Conservation (phyloP, 2,329 filamentous ascomycete genomes). For the Alternaria ethzedia region DNA sequence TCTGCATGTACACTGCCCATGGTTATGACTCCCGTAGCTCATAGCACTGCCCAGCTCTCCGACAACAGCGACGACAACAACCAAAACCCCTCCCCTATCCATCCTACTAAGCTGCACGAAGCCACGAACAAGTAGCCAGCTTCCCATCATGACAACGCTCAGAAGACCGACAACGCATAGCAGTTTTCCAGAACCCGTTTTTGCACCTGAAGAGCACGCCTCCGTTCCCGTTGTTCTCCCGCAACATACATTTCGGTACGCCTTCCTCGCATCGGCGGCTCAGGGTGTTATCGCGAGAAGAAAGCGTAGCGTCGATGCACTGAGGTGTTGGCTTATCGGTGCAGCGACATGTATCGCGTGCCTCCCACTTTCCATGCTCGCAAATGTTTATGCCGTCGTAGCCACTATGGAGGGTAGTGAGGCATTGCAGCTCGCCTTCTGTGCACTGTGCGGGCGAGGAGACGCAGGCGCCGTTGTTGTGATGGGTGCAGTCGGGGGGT, state of each 20-base stretch:
- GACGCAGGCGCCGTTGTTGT: background rate
- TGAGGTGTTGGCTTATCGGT: background rate
- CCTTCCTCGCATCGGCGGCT: background rate
- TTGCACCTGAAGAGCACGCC: constrained; percentile 9
- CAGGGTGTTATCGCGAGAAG: background rate
- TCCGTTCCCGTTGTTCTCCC: background rate
- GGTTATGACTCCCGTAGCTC: background rate
- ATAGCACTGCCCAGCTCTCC: background rate
- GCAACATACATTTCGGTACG: constrained; percentile 4
- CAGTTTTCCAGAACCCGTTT: constrained; percentile 4
- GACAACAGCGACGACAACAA: background rate
- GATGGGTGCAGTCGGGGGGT: background rate
- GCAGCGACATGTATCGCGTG: background rate
- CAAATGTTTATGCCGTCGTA: background rate
- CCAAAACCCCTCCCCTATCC: no score
- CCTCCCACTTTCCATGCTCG: background rate
- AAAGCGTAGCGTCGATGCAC: background rate
- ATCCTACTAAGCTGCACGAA: background rate
- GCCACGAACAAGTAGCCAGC: background rate
- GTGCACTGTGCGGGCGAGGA: background rate
- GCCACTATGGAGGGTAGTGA: background rate
- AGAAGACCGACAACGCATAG: background rate
- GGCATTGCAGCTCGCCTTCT: background rate
- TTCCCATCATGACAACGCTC: constrained; percentile 2
- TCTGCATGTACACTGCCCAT: background rate